Base-by-base conservation (phyloP, 257 asterid species). In the Parsonsia alboflavescens region DNA sequence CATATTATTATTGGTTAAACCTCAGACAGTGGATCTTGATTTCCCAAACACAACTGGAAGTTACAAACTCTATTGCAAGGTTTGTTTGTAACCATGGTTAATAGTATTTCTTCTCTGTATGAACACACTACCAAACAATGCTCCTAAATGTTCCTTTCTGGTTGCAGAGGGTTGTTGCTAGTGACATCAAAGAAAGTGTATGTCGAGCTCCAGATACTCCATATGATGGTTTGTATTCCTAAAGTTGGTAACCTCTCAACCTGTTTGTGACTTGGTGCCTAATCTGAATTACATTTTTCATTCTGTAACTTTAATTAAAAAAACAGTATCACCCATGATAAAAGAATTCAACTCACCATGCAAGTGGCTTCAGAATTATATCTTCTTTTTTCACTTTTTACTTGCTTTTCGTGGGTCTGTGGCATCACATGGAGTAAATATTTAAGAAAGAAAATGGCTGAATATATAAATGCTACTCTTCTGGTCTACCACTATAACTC, bases 201-300 rank as follows among this genome's bases (percentile, higher is more conserved):
- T 89, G 98, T 79, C 90, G 99, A 63, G 98, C 92, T 56, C 97
- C 99, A 11, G 99, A 95, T 83, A 92, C 98, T 73, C 93, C 96
- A 73, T 95, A 92, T 89, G 98, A 95, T 86, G 96, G 99, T 95
- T 75, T 76, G 96, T 85, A 71, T 79, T 81, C 79, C 77, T 72
- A 71, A 74, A 62, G 42, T 62, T 72, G 57, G 58, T 71, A 68
- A 10, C 44, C 66, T 42, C 46, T 62, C 56, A 4, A 28, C 44
- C 28, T 56, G 68, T 80, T 70, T 50, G 67, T 10, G 64, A 41
- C 44, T 56, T 62, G 71, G 26, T 64, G 54, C 49, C 44, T 19
- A 57, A 65, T 28, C 16, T 73, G 6, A 41, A 26, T 46, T 46
- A 10, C 21, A 21, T 12, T 13, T 39, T 22, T n/a, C 9, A 44